Conservation (phyloP, 306 rosid species). For the Ormosia semicastrata region DNA sequence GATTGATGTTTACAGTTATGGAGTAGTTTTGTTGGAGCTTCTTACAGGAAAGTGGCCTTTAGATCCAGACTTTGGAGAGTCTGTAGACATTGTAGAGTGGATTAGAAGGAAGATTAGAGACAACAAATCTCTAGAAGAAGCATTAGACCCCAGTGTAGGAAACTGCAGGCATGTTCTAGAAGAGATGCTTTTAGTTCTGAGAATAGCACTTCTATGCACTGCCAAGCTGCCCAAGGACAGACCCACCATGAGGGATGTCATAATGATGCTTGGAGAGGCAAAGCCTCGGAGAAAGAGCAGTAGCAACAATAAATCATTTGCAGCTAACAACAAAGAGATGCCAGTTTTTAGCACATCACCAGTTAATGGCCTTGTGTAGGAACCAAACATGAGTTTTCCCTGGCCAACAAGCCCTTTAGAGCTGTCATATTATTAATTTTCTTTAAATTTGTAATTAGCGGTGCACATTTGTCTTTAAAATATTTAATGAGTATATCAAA, state of each 20-base stretch:
- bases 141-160: conserved; percentile 75
- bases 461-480: conserved; percentile 24
- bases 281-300: conserved; percentile 88
- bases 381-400: conserved; percentile 17
- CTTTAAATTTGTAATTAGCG: conserved; percentile 31
- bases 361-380: conserved; percentile 70
- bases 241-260: conserved; percentile 94
- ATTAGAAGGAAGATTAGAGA: conserved; percentile 64
- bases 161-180: conserved; percentile 79
- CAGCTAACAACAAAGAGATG: conserved; percentile 55
- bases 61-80: conserved; percentile 78
- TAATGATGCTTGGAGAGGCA: conserved; percentile 95
- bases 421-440: not conserved
- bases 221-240: conserved; percentile 87
- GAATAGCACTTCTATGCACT: conserved; percentile 88
- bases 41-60: conserved; percentile 76
- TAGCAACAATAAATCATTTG: conserved; percentile 44
- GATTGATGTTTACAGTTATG: conserved; percentile 89
- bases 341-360: conserved; percentile 78
- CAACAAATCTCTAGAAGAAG: conserved; percentile 67
- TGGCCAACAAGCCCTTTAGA: conserved; percentile 32
- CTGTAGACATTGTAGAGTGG: conserved; percentile 87
- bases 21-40: conserved; percentile 92
- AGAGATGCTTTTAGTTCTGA: conserved; percentile 89
- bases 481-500: conserved; percentile 26